Evolutionary conservation across 768 basidiomycete genomes (phyloP), one percentile per base, ranked within the genome.

Genomic region (Boletus rubescentipes): DNA sequence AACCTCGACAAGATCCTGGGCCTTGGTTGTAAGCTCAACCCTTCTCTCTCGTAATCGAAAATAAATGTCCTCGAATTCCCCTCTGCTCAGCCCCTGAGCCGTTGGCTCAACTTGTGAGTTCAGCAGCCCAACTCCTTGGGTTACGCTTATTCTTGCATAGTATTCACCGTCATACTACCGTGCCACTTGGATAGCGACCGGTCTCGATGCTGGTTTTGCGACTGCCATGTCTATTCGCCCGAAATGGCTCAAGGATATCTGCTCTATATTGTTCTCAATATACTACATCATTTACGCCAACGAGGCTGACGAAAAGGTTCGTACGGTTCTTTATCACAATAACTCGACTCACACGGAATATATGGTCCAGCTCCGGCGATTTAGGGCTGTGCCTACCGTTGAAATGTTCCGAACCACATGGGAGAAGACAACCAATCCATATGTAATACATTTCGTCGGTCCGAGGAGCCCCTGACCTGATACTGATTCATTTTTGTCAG

Each of bases 351-450:
- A 63, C 35, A 15, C 15, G 12, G 2, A 9, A 5, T 12, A 26
- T 45, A 18, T 47, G 49, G 14, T 52, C 34, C 65, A 98, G 94
- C 81, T 99, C 48, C 88, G 95, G 53, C 83, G 86, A 53, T 98
- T 91, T 67, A 80, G 97, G 63, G 93, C 96, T 21, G 84, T 95
- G 0, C 94, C 93, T 44, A 97, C 96, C 0, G 87, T 98, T 21
- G 96, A 99, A 73, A 93, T 98, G 89, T 80, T 99, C 21, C 85
- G 97, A 3, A 78, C 82, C 16, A 98, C 93, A 21, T 99, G 97
- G 97, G 95, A 96, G 72, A 99, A 99, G 77, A 92, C 93, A 0
- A 79, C 81, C 2, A 96, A 98, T 72, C 97, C 95, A 55, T 90
- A 92, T 74, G 93, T 92, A 63, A 59, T 49, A 11, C 47, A 29